Conservation (phyloP, 2,329 filamentous ascomycete genomes). For the Cercospora sesami region DNA sequence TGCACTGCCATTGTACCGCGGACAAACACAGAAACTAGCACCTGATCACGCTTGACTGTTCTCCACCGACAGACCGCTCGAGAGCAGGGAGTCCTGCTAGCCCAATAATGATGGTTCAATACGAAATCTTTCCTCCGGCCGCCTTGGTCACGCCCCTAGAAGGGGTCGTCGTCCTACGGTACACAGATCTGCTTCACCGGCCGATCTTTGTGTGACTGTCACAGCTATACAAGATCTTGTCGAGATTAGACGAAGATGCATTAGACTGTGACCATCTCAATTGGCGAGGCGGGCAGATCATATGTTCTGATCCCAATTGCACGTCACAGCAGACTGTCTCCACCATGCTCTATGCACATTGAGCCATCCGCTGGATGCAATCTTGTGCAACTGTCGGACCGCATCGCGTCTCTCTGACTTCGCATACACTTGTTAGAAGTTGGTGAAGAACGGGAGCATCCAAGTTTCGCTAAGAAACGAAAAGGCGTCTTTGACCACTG, state of each 20-base stretch:
- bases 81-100: background rate
- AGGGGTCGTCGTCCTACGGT: background rate
- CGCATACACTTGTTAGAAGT: too few relatives aligned
- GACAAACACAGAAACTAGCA: background rate
- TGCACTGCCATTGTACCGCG: background rate
- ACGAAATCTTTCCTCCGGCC: background rate
- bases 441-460: too few relatives aligned
- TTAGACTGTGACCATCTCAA: background rate
- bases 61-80: background rate
- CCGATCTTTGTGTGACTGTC: constrained; percentile 12
- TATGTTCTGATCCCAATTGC: too few relatives aligned
- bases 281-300: background rate
- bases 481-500: too few relatives aligned
- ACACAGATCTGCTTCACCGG: background rate
- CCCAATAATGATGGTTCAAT: too few relatives aligned
- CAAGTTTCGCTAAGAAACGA: too few relatives aligned
- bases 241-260: constrained; percentile 5
- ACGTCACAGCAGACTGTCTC: too few relatives aligned
- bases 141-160: background rate
- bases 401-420: too few relatives aligned
- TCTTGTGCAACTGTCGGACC: too few relatives aligned
- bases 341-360: too few relatives aligned
- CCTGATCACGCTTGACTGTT: background rate
- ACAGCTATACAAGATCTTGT: background rate
- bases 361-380: too few relatives aligned